These are phyloP conservation scores for Xerocomellus intermedius DNA, from an alignment of 768 basidiomycete genomes.

Conservation along the genomic window DNA sequence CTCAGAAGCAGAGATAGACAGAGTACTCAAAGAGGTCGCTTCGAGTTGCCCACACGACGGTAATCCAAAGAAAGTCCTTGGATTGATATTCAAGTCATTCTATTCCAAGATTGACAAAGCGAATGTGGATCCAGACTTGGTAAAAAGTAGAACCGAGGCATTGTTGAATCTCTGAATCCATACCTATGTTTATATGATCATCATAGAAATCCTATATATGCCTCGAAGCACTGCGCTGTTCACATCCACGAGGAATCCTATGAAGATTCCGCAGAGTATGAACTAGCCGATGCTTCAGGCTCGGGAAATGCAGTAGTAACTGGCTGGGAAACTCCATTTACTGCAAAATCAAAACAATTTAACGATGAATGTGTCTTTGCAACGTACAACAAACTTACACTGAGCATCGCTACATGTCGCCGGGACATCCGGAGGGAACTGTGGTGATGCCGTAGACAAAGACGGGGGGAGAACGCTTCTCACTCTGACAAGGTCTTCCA, in stretches of 20 bases:
- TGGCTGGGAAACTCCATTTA: background rate
- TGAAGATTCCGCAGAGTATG: background rate
- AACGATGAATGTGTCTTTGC: background rate
- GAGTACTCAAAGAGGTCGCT: slow-evolving; percentile 44
- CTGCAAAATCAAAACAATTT: background rate
- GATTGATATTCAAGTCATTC: slow-evolving; percentile 60
- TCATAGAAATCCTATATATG: background rate
- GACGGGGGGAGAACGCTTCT: slow-evolving; percentile 64
- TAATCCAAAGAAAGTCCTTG: slow-evolving; percentile 33
- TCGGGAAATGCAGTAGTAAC: background rate
- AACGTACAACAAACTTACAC: slow-evolving; percentile 11
- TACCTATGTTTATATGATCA: background rate
- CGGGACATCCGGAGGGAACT: slow-evolving; percentile 10
- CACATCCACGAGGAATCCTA: background rate
- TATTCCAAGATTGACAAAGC: slow-evolving; percentile 61
- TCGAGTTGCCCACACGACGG: slow-evolving; percentile 18
- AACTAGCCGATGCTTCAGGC: background rate
- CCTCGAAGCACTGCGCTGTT: background rate
- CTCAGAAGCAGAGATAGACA: slow-evolving; percentile 54
- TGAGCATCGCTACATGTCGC: slow-evolving; percentile 5
- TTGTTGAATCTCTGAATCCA: slow-evolving; percentile 28
- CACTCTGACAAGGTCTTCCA: slow-evolving; percentile 76
- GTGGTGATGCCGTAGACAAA: slow-evolving; percentile 11
- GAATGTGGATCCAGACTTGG: slow-evolving; percentile 53
- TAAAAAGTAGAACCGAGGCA: slow-evolving; percentile 49